A percentile compares a stretch with the other conserved stretches of the same genome.
These are phyloP conservation scores for Colletotrichum camelliae DNA, from an alignment of 2,329 filamentous ascomycete species.

Conservation along the genomic window DNA sequence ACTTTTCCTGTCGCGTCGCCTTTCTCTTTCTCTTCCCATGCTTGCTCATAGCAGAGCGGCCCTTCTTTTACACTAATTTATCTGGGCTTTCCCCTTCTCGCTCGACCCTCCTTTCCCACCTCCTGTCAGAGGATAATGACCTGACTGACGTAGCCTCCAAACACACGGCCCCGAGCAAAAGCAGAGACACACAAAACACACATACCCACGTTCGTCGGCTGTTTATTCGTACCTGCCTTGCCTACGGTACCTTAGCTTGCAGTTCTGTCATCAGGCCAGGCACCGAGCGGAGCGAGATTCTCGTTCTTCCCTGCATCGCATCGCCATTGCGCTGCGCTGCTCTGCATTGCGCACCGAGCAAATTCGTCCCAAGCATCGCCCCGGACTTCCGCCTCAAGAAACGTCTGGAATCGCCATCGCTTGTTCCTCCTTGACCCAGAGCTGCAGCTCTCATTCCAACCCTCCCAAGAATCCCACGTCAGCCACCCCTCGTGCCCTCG, in stretches of 20 bases:
- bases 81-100: constrained; percentile 8
- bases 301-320: not conserved
- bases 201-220: not conserved
- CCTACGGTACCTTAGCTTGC: not conserved
- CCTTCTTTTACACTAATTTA: not conserved
- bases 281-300: not conserved
- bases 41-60: not conserved
- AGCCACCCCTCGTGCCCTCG: not conserved
- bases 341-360: not conserved
- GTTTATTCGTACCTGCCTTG: not conserved
- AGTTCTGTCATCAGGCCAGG: not conserved
- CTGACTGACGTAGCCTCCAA: constrained; percentile 11
- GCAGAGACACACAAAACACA: not conserved
- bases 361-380: not conserved
- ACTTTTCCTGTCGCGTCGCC: not conserved
- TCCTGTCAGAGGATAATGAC: constrained; percentile 13
- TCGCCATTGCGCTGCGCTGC: not conserved
- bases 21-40: not conserved
- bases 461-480: not conserved
- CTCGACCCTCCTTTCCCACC: constrained; percentile 11
- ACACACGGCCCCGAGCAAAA: not conserved
- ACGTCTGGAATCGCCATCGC: not conserved
- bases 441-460: not conserved
- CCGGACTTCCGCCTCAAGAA: not conserved
- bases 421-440: not conserved